Conservation (phyloP, 2,329 filamentous ascomycete genomes). For the Xylariales sp. region DNA sequence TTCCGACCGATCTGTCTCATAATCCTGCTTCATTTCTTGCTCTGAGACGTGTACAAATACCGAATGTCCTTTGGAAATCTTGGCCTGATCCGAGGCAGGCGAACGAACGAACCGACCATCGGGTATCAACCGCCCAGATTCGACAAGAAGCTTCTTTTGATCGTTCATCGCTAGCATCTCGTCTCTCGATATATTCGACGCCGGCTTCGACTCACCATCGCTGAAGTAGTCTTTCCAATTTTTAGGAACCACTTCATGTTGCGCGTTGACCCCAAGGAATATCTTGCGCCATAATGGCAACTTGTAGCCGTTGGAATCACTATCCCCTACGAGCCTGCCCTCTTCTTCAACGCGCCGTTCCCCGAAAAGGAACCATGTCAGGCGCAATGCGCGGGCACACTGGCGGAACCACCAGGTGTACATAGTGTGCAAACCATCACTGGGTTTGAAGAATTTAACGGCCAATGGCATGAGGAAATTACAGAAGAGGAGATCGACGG, state of each 20-base stretch:
- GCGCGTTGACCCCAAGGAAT: slow-evolving; percentile 60
- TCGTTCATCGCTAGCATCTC: slow-evolving; percentile 53
- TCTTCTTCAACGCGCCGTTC: slow-evolving; percentile 86
- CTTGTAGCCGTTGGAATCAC: slow-evolving; percentile 48
- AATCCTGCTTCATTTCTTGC: slow-evolving; percentile 73
- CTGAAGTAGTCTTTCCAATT: slow-evolving; percentile 69
- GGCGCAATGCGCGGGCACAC: slow-evolving; percentile 80
- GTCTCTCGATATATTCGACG: slow-evolving; percentile 50
- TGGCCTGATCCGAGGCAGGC: slow-evolving; percentile 94
- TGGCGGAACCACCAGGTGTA: slow-evolving; percentile 97
- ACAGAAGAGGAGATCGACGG: slow-evolving; percentile 93
- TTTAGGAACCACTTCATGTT: slow-evolving; percentile 60
- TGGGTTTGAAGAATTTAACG: slow-evolving; percentile 85
- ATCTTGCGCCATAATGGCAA: slow-evolving; percentile 56
- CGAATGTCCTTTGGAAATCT: slow-evolving; percentile 83
- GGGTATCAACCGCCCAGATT: slow-evolving; percentile 65
- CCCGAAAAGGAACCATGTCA: slow-evolving; percentile 94
- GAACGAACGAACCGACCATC: slow-evolving; percentile 89
- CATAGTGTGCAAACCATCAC: slow-evolving; percentile 83
- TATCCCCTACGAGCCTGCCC: slow-evolving; percentile 64
- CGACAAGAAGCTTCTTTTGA: slow-evolving; percentile 60
- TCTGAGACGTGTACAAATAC: slow-evolving; percentile 85
- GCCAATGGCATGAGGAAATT: slow-evolving; percentile 94
- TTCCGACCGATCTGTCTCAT: slow-evolving; percentile 66
- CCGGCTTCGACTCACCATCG: slow-evolving; percentile 59